Conservation (phyloP, 164 flowering plant genomes). For the Berberis vulgaris region DNA sequence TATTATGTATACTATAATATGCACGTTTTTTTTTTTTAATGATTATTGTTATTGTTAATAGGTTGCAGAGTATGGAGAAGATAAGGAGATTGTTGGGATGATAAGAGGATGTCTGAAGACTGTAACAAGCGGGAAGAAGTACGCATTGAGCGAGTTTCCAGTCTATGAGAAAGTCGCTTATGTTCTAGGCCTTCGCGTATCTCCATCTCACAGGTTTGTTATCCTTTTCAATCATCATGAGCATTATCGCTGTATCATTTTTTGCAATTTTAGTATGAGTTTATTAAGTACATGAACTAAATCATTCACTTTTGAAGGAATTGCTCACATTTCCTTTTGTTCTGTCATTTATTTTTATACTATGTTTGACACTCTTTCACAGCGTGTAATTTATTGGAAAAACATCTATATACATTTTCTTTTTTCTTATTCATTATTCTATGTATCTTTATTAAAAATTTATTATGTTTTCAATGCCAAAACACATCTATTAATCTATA, state of each 20-base stretch:
- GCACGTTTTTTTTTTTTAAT: neutral
- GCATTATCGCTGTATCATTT: neutral
- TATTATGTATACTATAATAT: neutral
- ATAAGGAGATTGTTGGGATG: slow-evolving; percentile 50
- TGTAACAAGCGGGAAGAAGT: slow-evolving; percentile 36
- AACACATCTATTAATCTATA: too few species aligned
- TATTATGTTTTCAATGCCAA: too few species aligned
- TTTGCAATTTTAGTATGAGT: too few species aligned
- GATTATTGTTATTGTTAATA: slow-evolving; percentile 7
- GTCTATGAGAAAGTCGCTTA: slow-evolving; percentile 43
- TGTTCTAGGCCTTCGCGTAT: slow-evolving; percentile 64
- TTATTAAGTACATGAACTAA: too few species aligned
- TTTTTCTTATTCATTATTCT: neutral
- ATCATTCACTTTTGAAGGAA: too few species aligned
- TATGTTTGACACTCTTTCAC: too few species aligned
- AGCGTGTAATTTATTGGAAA: too few species aligned
- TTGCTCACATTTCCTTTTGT: too few species aligned
- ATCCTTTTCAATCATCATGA: neutral
- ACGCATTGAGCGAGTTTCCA: slow-evolving; percentile 11
- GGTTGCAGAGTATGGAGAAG: slow-evolving; percentile 56
- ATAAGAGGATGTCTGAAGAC: slow-evolving; percentile 54
- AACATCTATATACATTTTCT: neutral
- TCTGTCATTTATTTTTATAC: too few species aligned
- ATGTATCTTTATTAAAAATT: too few species aligned
- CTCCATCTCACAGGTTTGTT: slow-evolving; percentile 46